Conservation (phyloP, 495 filamentous ascomycete genomes). For the Bacidia gigantensis region DNA sequence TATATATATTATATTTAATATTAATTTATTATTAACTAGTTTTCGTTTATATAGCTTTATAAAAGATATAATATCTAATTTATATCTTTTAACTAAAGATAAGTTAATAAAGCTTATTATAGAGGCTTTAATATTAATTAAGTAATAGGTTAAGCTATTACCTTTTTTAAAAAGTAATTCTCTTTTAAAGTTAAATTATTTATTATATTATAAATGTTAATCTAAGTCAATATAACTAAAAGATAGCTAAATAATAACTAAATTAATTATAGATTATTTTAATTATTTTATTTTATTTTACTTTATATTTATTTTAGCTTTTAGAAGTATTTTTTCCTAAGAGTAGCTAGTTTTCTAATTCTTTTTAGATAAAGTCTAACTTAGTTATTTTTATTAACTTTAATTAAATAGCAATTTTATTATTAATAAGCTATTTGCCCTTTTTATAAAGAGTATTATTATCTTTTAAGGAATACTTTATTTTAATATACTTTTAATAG, state of each 20-base stretch:
- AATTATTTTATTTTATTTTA: conserved; percentile 3
- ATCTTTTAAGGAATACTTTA: too few relatives aligned
- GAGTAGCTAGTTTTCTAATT: too few relatives aligned
- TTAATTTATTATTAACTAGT: not conserved
- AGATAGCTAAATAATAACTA: not conserved
- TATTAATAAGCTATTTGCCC: conserved; percentile 1
- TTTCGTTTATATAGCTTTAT: not conserved
- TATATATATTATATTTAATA: not conserved
- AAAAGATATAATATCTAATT: not conserved
- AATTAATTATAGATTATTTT: not conserved
- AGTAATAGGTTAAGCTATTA: too few relatives aligned
- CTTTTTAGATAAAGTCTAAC: not conserved
- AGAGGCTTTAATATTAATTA: not conserved
- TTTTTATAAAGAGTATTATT: too few relatives aligned
- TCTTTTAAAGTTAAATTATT: not conserved
- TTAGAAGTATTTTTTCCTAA: not conserved
- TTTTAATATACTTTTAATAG: too few relatives aligned
- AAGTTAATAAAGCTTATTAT: not conserved
- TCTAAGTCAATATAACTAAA: not conserved
- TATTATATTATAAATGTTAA: conserved; percentile 1
- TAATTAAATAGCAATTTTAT: not conserved
- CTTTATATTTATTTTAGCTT: not conserved
- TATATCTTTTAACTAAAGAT: not conserved
- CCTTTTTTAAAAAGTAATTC: too few relatives aligned
- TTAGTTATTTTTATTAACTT: not conserved